phyloP scores from a whole-genome alignment of 2,329 filamentous ascomycete genomes.

The Alternaria solani region DNA sequence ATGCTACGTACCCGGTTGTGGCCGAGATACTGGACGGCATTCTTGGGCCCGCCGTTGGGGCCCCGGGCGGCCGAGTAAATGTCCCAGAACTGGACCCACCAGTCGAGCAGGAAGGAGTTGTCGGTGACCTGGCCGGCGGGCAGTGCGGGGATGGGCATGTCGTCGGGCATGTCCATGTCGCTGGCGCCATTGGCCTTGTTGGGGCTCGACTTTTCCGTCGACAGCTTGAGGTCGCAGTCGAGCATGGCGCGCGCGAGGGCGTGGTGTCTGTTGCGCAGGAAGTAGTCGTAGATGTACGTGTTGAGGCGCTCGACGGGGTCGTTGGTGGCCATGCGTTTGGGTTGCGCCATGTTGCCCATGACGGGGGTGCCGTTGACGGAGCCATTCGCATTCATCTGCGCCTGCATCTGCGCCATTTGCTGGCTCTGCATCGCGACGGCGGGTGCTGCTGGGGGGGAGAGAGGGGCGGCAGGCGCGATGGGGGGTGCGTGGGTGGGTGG shows the following conservation, averaged over 20 bases:
- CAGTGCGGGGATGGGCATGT: constrained; percentile 78
- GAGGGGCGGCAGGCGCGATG: constrained; percentile 27
- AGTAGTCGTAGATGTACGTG: constrained; percentile 92
- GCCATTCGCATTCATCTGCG: constrained; percentile 68
- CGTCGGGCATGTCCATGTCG: constrained; percentile 81
- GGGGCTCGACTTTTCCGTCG: constrained; percentile 68
- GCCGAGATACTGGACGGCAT: constrained; percentile 73
- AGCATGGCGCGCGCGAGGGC: constrained; percentile 76
- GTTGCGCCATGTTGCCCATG: constrained; percentile 67
- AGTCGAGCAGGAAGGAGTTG: constrained; percentile 91
- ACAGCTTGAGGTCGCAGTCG: constrained; percentile 63
- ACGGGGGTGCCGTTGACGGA: constrained; percentile 71
- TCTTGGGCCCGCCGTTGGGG: constrained; percentile 46
- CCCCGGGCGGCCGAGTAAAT: constrained; percentile 85
- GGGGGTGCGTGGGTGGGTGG: constrained; percentile 12
- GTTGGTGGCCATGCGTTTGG: constrained; percentile 27
- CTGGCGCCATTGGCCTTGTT: constrained; percentile 72
- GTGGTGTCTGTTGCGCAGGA: constrained; percentile 83
- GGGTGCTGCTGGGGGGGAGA: constrained; percentile 15
- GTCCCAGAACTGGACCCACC: constrained; percentile 98
- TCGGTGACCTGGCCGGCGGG: constrained; percentile 68
- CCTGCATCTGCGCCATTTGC: constrained; percentile 70
- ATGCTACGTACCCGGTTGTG: constrained; percentile 76
- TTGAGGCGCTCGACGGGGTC: constrained; percentile 69
- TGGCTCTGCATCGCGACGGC: constrained; percentile 49